Evolutionary conservation across 768 basidiomycete species (phyloP).

Genomic region (Podaxis pistillaris): DNA sequence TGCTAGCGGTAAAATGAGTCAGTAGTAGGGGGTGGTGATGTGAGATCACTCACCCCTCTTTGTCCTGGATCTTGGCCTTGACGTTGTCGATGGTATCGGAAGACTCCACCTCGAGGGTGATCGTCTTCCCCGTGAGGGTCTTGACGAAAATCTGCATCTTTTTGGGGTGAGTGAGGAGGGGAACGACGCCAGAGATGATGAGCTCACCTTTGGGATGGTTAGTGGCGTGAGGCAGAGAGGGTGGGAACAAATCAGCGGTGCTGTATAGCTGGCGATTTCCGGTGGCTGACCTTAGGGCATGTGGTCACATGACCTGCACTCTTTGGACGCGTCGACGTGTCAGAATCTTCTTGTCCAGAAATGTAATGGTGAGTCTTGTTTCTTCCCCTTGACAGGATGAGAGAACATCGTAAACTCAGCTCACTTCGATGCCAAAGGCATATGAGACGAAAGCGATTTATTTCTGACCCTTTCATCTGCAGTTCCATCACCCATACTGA

Average conservation of each 20-base stretch:
- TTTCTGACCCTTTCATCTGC: conserved; percentile 32
- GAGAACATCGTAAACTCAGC: conserved; percentile 48
- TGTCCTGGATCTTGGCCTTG: conserved; percentile 69
- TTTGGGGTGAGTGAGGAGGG: conserved; percentile 16
- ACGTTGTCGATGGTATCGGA: conserved; percentile 97
- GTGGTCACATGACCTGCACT: conserved; percentile 22
- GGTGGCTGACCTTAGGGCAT: conserved; percentile 43
- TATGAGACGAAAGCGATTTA: conserved; percentile 52
- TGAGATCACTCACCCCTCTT: conserved; percentile 45
- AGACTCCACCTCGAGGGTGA: conserved; percentile 98
- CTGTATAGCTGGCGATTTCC: conserved; percentile 27
- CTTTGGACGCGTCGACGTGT: conserved; percentile 19
- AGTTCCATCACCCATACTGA: not conserved
- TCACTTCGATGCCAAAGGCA: conserved; percentile 58
- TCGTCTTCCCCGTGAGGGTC: conserved; percentile 95
- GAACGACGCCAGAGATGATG: conserved; percentile 14
- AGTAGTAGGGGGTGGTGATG: conserved; percentile 2
- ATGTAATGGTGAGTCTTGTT: conserved; percentile 13
- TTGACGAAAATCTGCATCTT: conserved; percentile 60
- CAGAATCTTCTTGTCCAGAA: not conserved
- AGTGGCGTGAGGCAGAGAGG: conserved; percentile 18
- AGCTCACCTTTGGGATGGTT: conserved; percentile 33
- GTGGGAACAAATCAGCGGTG: conserved; percentile 26
- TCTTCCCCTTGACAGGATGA: conserved; percentile 21
- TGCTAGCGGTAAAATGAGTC: conserved; percentile 39